Evolutionary conservation across 495 filamentous ascomycete species (phyloP), one percentile per base, ranked within the genome.

Genomic region (Neurospora sp.): DNA sequence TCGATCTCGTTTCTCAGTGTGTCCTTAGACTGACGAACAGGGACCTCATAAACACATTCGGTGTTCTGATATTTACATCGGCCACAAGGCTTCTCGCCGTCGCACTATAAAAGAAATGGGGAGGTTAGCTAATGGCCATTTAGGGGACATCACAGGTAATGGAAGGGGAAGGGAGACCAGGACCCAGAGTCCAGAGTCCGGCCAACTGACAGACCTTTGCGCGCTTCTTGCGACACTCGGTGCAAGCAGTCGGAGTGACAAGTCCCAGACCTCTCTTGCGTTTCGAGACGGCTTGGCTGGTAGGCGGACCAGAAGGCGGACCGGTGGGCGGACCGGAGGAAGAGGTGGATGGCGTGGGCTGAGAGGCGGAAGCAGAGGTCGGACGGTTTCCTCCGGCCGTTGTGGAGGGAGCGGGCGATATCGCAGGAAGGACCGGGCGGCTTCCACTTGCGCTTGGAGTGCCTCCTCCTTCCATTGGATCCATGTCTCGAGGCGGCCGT

Each of bases 151-250:
- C 27, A 14, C n/a, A 31, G 38, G 31, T 38, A 37, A 45, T 14
- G 39, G 39, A n/a, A 37, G 45, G 71, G 72, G 16, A 27, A 38
- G 72, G 44, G 35, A 48, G 16, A 27, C 42, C 37, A 18, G 38
- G 65, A 38, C 22, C 37, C 16, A 31, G 40, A 22, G 37, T 48
- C 31, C n/a, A 39, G 69, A 35, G 14, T 16, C 48, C 37, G 53
- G 37, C 14, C 27, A 31, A 40, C 7, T 14, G 1, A 74, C 79
- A 20, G 75, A 85, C 85, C 82, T 88, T 88, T 61, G 85, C 85
- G 71, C 87, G 83, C 72, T 87, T 88, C 80, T 88, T 88, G 20
- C 86, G 82, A 73, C 87, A 88, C 76, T 88, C 87, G 38, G 84
- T 88, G 76, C 87, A 88, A 1, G 87, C 87, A 72, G 87, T 88